Percentiles rank a stretch among this genome's conserved stretches.
phyloP scores from a whole-genome alignment of 768 basidiomycete genomes.

The Lactifluus pinguis region DNA sequence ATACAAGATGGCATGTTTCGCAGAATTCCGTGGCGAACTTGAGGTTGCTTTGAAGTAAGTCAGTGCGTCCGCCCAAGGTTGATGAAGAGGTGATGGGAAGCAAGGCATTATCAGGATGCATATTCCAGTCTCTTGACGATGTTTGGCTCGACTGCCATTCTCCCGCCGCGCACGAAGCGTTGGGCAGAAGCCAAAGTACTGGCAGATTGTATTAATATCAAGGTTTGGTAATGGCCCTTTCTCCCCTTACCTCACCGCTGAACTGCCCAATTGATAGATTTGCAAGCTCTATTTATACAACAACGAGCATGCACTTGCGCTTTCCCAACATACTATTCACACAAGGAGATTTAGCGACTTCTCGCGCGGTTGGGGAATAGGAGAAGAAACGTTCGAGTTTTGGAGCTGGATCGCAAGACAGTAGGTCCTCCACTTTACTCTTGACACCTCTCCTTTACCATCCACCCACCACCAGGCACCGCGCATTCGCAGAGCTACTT shows the following conservation, averaged over 20 bases:
- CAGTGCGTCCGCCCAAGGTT: slow-evolving; percentile 7
- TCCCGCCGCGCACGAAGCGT: slow-evolving; percentile 89
- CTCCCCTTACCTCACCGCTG: not conserved
- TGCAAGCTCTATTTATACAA: slow-evolving; percentile 88
- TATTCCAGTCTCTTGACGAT: slow-evolving; percentile 77
- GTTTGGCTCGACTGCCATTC: slow-evolving; percentile 79
- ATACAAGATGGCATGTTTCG: slow-evolving; percentile 95
- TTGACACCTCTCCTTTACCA: not conserved
- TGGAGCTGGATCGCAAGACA: slow-evolving; percentile 97
- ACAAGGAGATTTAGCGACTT: slow-evolving; percentile 80
- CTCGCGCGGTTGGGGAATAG: slow-evolving; percentile 88
- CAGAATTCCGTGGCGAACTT: slow-evolving; percentile 88
- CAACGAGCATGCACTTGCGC: slow-evolving; percentile 70
- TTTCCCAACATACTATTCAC: slow-evolving; percentile 80
- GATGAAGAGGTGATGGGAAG: slow-evolving; percentile 7
- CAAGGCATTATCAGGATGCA: slow-evolving; percentile 90
- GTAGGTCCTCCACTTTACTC: slow-evolving; percentile 36
- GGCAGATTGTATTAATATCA: slow-evolving; percentile 86
- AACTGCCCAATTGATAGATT: slow-evolving; percentile 40
- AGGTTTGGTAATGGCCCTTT: slow-evolving; percentile 38
- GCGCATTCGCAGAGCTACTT: slow-evolving; percentile 83
- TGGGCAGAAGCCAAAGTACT: slow-evolving; percentile 99
- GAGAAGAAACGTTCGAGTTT: slow-evolving; percentile 92
- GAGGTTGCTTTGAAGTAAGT: slow-evolving; percentile 87
- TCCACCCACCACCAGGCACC: slow-evolving; percentile 46